A percentile compares a stretch with the other conserved stretches of the same genome.
These are phyloP conservation scores for Fusarium burgessii DNA, from an alignment of 2,329 filamentous ascomycete genomes.

Conservation along the genomic window DNA sequence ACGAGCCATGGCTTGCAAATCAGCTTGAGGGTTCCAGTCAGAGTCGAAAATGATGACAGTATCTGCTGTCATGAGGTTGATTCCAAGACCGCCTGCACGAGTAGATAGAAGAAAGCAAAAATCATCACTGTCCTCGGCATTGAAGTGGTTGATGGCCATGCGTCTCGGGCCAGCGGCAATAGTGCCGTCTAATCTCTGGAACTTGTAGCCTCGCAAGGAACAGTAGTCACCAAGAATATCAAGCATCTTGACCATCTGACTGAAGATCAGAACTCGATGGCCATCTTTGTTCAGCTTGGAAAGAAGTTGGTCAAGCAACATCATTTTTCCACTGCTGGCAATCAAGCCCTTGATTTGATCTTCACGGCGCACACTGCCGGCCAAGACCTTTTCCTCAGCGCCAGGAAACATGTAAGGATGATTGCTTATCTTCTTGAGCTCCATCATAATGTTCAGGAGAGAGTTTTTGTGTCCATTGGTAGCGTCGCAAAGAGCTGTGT, in stretches of 20 bases:
- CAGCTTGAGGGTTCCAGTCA: conserved; percentile 98
- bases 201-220: conserved; percentile 91
- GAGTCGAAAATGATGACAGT: conserved; percentile 98
- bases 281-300: conserved; percentile 93
- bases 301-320: conserved; percentile 95
- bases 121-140: conserved; percentile 93
- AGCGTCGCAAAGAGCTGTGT: conserved; percentile 91
- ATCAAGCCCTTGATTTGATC: conserved; percentile 94
- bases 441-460: conserved; percentile 98
- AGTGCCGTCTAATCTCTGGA: conserved; percentile 94
- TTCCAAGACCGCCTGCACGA: conserved; percentile 94
- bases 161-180: conserved; percentile 89
- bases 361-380: conserved; percentile 83
- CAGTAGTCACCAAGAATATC: conserved; percentile 96
- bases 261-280: conserved; percentile 97
- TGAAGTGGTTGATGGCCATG: conserved; percentile 98
- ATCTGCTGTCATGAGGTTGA: conserved; percentile 98
- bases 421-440: conserved; percentile 98
- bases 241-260: conserved; percentile 99
- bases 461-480: conserved; percentile 93
- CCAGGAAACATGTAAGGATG: conserved; percentile 98
- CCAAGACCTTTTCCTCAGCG: conserved; percentile 89
- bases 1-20: conserved; percentile 97
- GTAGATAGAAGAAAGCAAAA: conserved; percentile 98
- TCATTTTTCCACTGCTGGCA: conserved; percentile 99